A percentile compares a stretch with the other conserved stretches of the same genome.
phyloP scores from a whole-genome alignment of 2,329 filamentous ascomycete genomes.

The Sporothrix pseudoabietina region DNA sequence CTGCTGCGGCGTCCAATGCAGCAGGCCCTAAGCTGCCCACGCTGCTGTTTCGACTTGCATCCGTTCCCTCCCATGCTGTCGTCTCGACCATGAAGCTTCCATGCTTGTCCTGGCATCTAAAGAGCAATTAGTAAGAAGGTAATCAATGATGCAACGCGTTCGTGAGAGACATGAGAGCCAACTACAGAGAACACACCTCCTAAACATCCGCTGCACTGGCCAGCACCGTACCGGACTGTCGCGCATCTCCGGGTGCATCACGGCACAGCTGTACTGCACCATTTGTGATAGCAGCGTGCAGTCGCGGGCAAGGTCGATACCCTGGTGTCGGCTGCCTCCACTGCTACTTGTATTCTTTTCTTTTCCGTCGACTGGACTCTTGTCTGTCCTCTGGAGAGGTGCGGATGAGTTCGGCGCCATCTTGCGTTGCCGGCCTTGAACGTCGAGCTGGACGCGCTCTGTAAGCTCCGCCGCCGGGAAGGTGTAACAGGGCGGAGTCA shows the following conservation, averaged over 20 bases:
- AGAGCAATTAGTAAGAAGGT: neutral
- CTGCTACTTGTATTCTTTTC: neutral
- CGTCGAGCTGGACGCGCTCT: conserved; percentile 51
- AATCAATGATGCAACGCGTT: neutral
- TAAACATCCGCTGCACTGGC: conserved; percentile 61
- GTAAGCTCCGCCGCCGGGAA: conserved; percentile 58
- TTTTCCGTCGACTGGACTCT: neutral
- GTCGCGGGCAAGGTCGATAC: conserved; percentile 53
- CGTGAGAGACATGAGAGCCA: neutral
- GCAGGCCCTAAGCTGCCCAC: no score
- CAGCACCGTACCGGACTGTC: conserved; percentile 57
- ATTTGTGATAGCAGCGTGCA: conserved; percentile 59
- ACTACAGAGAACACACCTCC: conserved; percentile 50
- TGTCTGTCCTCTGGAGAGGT: neutral
- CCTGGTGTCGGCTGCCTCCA: conserved; percentile 24
- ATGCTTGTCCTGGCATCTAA: conserved; percentile 61
- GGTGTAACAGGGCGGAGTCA: conserved; percentile 61
- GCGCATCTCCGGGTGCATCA: conserved; percentile 50
- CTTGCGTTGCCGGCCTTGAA: conserved; percentile 57
- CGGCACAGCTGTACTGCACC: conserved; percentile 63
- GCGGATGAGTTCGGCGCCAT: conserved; percentile 37
- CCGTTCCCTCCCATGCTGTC: conserved; percentile 60
- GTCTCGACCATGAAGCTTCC: conserved; percentile 64
- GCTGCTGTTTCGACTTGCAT: conserved; percentile 2
- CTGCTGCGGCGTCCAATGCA: neutral